A percentile compares a stretch with the other conserved stretches of the same genome.
phyloP scores from a whole-genome alignment of 306 rosid genomes.

The Prunus salicina region DNA sequence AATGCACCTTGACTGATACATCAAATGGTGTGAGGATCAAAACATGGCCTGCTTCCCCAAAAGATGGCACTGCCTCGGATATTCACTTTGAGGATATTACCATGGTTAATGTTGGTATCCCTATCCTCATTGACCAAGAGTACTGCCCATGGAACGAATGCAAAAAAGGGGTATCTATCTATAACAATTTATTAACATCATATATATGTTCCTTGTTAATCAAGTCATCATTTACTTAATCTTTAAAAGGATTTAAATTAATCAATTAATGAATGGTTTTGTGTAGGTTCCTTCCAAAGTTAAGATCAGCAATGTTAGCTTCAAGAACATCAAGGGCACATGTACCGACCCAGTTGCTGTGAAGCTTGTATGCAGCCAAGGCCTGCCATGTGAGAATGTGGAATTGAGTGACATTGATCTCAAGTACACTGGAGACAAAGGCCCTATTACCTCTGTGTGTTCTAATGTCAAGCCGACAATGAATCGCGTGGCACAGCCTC shows the following conservation, averaged over 20 bases:
- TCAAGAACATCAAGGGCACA: conserved; percentile 30
- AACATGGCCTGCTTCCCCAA: conserved; percentile 36
- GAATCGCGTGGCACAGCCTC: background rate
- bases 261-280: no score
- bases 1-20: conserved; percentile 30
- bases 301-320: conserved; percentile 28
- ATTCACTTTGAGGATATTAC: conserved; percentile 31
- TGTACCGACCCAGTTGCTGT: conserved; percentile 25
- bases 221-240: no score
- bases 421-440: conserved; percentile 13
- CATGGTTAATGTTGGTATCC: conserved; percentile 37
- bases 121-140: conserved; percentile 46
- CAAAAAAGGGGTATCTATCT: background rate
- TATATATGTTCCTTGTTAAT: no score
- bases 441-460: conserved; percentile 24
- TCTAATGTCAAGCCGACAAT: conserved; percentile 31
- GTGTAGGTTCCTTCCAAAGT: conserved; percentile 13
- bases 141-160: conserved; percentile 53
- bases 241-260: no score
- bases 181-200: no score
- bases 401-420: conserved; percentile 25
- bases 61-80: no score
- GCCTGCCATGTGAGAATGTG: conserved; percentile 39
- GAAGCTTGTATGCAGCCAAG: conserved; percentile 30
- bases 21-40: conserved; percentile 46